phyloP scores from a whole-genome alignment of 1,284 basidiomycete species.

The Ustilago sp. region DNA sequence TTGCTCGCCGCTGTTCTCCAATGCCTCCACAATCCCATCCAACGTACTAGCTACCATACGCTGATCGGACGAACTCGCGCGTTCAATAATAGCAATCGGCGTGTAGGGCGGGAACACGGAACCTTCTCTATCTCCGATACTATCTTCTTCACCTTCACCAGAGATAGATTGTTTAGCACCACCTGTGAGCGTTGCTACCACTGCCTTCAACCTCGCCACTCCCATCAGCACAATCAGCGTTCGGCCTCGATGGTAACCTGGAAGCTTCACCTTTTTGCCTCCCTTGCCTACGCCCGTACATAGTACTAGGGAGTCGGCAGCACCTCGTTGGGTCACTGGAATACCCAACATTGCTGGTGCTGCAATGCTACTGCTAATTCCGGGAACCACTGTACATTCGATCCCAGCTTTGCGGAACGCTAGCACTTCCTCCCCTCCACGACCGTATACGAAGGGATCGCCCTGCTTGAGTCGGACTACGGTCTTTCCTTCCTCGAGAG shows the following conservation, averaged over 20 bases:
- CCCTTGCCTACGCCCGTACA: conserved; percentile 92
- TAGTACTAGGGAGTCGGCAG: conserved; percentile 86
- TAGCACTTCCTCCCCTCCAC: conserved; percentile 92
- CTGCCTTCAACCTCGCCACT: conserved; percentile 82
- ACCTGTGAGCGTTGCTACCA: conserved; percentile 76
- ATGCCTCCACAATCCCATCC: conserved; percentile 77
- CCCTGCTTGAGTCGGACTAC: conserved; percentile 97
- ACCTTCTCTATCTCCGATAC: conserved; percentile 71
- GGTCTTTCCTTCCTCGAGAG: conserved; percentile 79
- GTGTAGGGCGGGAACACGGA: conserved; percentile 79
- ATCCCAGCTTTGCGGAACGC: conserved; percentile 88
- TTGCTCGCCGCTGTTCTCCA: conserved; percentile 84
- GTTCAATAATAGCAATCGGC: conserved; percentile 92
- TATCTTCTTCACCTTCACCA: conserved; percentile 13
- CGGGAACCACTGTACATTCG: conserved; percentile 86
- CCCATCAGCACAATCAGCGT: conserved; percentile 93
- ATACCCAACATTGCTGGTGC: conserved; percentile 89
- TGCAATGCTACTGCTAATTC: conserved; percentile 87
- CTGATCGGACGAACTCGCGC: conserved; percentile 91
- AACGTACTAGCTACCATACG: conserved; percentile 85
- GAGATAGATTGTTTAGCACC: conserved; percentile 15
- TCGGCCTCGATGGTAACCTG: conserved; percentile 84
- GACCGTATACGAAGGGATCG: conserved; percentile 92
- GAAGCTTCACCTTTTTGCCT: conserved; percentile 85
- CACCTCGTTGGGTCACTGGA: conserved; percentile 93